Conservation (phyloP, 805 yeast genomes). For the Wickerhamiella nectarea region DNA sequence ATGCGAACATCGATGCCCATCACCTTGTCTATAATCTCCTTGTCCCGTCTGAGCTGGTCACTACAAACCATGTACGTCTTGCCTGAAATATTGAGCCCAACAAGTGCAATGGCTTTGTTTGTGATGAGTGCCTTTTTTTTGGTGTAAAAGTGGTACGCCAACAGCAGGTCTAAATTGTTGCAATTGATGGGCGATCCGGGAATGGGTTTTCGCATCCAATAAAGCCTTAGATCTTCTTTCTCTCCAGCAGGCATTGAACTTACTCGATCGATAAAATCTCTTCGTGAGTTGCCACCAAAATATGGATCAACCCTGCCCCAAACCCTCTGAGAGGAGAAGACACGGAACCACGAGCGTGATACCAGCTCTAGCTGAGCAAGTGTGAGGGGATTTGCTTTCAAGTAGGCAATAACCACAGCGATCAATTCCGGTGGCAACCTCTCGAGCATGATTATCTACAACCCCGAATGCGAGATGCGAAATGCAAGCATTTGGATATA, state of each 20-base stretch:
- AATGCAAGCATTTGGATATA: neutral
- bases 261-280: neutral
- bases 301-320: neutral
- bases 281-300: neutral
- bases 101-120: neutral
- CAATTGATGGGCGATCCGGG: too few relatives aligned
- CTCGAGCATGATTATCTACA: neutral
- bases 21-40: neutral
- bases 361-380: neutral
- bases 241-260: neutral
- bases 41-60: conserved; percentile 66
- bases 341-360: neutral
- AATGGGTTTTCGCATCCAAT: neutral
- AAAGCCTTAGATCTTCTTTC: neutral
- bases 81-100: conserved; percentile 31
- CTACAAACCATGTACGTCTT: conserved; percentile 90
- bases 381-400: neutral
- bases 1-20: neutral
- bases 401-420: neutral
- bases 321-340: neutral
- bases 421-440: neutral
- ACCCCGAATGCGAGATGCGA: neutral
- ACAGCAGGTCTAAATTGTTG: neutral
- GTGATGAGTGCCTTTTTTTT: neutral
- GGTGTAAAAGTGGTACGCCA: neutral